A percentile compares a stretch with the other conserved stretches of the same genome.
These are phyloP conservation scores for Cornus florida DNA, from an alignment of 148 eudicot genomes.

Conservation along the genomic window DNA sequence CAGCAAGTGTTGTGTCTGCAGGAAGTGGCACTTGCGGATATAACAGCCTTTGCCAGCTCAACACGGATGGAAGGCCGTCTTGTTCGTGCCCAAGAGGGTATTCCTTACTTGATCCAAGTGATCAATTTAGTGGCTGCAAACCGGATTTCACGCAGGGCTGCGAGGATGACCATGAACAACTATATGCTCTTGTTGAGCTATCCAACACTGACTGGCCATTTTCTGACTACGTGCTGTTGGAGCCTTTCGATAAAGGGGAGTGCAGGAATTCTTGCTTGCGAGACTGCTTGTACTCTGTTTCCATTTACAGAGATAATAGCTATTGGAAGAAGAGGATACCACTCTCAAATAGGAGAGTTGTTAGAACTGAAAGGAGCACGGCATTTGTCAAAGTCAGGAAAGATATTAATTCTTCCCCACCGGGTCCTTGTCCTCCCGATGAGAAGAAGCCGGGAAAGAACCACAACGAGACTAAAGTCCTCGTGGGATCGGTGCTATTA, in stretches of 20 bases:
- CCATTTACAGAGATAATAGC: no score
- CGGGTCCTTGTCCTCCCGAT: neutral
- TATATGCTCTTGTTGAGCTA: neutral
- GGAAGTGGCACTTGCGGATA: neutral
- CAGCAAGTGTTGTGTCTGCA: neutral
- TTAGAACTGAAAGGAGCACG: neutral
- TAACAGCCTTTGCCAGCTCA: neutral
- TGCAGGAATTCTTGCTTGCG: no score
- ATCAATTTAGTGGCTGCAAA: neutral
- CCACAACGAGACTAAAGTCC: neutral
- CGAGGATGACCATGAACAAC: neutral
- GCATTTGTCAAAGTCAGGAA: no score
- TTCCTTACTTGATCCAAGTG: no score
- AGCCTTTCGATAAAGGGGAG: no score
- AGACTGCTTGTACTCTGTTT: no score
- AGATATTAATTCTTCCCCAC: neutral
- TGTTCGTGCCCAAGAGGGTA: no score
- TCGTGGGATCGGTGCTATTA: slow-evolving; percentile 6
- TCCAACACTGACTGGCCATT: neutral
- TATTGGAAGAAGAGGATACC: neutral
- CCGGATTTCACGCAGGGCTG: neutral
- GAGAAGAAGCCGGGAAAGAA: neutral
- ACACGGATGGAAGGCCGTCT: neutral
- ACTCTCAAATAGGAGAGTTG: neutral
- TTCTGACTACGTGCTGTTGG: neutral